A percentile compares a stretch with the other conserved stretches of the same genome.
Conservation (phyloP, 345 rosid genomes). For the Melaleuca quinquenervia region DNA sequence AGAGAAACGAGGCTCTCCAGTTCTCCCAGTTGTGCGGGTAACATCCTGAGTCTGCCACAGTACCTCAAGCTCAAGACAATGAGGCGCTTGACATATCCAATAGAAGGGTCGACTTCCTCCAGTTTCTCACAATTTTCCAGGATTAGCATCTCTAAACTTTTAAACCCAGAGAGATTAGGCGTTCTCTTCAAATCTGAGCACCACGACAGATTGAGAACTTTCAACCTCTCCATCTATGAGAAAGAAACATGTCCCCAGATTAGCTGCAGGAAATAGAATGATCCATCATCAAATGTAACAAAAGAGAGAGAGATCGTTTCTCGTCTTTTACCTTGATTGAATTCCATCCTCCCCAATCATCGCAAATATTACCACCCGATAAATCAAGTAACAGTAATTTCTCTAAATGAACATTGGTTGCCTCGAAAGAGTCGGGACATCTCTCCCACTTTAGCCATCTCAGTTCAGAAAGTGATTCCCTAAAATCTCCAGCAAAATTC, state of each 20-base stretch:
- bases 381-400: not conserved
- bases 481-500: not conserved
- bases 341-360: not conserved
- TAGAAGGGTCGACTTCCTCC: not conserved
- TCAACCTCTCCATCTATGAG: not conserved
- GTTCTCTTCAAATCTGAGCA: not conserved
- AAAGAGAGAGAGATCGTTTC: not conserved
- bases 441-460: not conserved
- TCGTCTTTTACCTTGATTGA: not conserved
- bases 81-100: not conserved
- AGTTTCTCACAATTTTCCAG: not conserved
- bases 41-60: not conserved
- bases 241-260: not conserved
- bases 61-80: not conserved
- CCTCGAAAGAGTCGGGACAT: not conserved
- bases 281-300: not conserved
- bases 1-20: not conserved
- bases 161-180: not conserved
- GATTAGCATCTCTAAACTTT: not conserved
- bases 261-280: not conserved
- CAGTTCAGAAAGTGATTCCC: not conserved
- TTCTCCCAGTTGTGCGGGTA: not conserved
- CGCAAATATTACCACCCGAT: not conserved
- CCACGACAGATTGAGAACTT: not conserved
- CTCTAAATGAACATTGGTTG: not conserved